Percentiles rank a stretch among this genome's conserved stretches.
Conservation (phyloP, 2,329 filamentous ascomycete genomes). For the Alternaria longipes region DNA sequence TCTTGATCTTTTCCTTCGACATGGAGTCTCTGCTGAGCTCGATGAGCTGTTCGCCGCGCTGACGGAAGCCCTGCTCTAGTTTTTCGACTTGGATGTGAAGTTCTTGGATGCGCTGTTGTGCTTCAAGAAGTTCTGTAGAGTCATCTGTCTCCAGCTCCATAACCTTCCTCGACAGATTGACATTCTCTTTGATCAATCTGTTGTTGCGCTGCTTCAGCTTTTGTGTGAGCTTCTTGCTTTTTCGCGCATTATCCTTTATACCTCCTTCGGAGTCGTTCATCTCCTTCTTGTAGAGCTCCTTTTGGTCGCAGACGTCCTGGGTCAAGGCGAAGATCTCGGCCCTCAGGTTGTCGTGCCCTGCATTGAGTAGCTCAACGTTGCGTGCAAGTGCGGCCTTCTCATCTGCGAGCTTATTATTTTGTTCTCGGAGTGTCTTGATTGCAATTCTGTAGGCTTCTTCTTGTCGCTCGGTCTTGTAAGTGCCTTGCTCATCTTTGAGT, state of each 20-base stretch:
- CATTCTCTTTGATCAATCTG: neutral
- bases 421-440: neutral
- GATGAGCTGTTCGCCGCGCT: conserved; percentile 3
- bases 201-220: neutral
- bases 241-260: neutral
- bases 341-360: neutral
- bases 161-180: neutral
- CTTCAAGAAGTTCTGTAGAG: neutral
- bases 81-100: neutral
- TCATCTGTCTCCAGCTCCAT: neutral
- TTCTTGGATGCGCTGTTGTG: neutral
- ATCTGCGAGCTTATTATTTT: neutral
- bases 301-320: neutral
- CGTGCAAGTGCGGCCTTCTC: neutral
- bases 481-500: neutral
- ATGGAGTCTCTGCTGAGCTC: neutral
- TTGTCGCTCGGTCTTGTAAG: neutral
- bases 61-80: neutral
- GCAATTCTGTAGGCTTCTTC: neutral
- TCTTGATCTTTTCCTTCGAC: neutral
- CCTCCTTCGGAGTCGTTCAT: neutral
- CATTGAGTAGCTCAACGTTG: neutral
- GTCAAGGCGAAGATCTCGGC: neutral
- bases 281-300: neutral
- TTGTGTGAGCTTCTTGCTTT: neutral